A percentile compares a stretch with the other conserved stretches of the same genome.
These are phyloP conservation scores for Vigna reflexopilosa DNA, from an alignment of 306 rosid genomes.

Conservation along the genomic window DNA sequence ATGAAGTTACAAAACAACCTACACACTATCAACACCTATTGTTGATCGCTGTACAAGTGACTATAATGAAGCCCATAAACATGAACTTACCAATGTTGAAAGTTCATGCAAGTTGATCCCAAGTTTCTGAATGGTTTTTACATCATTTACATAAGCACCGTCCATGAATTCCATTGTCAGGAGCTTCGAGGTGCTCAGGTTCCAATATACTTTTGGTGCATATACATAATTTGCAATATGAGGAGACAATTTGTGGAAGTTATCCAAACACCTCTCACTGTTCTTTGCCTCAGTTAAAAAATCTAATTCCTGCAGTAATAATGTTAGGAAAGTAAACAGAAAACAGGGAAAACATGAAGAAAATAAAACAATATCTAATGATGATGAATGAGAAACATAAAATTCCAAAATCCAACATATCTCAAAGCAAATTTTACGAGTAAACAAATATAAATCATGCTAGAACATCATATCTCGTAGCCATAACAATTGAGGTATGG, in stretches of 20 bases:
- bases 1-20: constrained; percentile 11
- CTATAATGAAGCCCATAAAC: constrained; percentile 32
- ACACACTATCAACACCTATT: constrained; percentile 29
- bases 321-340: constrained; percentile 40
- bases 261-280: constrained; percentile 87
- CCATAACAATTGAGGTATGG: constrained; percentile 22
- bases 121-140: constrained; percentile 65
- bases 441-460: constrained; percentile 13
- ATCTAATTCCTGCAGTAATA: constrained; percentile 77
- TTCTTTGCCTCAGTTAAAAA: constrained; percentile 86
- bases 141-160: constrained; percentile 84
- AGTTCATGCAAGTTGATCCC: constrained; percentile 81
- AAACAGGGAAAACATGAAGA: constrained; percentile 22
- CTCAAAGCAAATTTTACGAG: constrained; percentile 31
- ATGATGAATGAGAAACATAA: constrained; percentile 38
- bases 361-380: constrained; percentile 31
- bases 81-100: constrained; percentile 77
- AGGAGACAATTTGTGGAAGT: constrained; percentile 89
- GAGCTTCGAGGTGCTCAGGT: constrained; percentile 81
- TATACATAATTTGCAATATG: constrained; percentile 82
- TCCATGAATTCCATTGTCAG: constrained; percentile 97
- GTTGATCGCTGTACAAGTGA: constrained; percentile 18
- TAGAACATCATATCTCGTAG: constrained; percentile 13
- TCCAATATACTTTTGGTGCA: constrained; percentile 91
- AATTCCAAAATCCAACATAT: constrained; percentile 33